These are phyloP conservation scores for Apiospora aurea DNA, from an alignment of 2,329 filamentous ascomycete genomes.

Conservation along the genomic window DNA sequence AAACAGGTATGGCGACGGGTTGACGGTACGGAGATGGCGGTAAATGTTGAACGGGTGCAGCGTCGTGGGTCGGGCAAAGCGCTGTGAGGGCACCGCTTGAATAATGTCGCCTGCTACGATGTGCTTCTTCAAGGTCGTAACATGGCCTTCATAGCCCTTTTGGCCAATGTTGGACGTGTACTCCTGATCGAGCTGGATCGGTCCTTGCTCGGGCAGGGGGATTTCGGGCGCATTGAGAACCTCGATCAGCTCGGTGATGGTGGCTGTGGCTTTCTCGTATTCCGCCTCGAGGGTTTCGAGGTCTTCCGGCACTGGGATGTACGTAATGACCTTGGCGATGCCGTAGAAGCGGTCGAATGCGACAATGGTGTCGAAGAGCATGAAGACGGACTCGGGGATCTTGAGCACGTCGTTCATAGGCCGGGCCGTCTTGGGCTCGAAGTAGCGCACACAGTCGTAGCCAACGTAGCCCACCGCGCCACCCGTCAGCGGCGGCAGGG, in stretches of 20 bases:
- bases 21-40: slow-evolving; percentile 93
- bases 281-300: slow-evolving; percentile 65
- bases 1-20: slow-evolving; percentile 97
- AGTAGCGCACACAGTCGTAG: slow-evolving; percentile 97
- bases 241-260: slow-evolving; percentile 71
- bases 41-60: slow-evolving; percentile 99
- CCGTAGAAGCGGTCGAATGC: slow-evolving; percentile 96
- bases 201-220: slow-evolving; percentile 77
- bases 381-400: slow-evolving; percentile 94
- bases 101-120: slow-evolving; percentile 95
- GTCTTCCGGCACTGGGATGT: slow-evolving; percentile 73
- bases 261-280: slow-evolving; percentile 72
- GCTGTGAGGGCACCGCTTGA: slow-evolving; percentile 94
- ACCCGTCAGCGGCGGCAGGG: slow-evolving; percentile 84
- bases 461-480: slow-evolving; percentile 96
- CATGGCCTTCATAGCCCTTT: slow-evolving; percentile 89
- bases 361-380: slow-evolving; percentile 94
- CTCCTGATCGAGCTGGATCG: slow-evolving; percentile 75
- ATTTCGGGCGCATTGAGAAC: slow-evolving; percentile 77
- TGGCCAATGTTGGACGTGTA: slow-evolving; percentile 93
- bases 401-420: slow-evolving; percentile 86
- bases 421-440: slow-evolving; percentile 94
- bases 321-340: slow-evolving; percentile 91
- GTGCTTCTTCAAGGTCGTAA: slow-evolving; percentile 85
- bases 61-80: slow-evolving; percentile 86